Conservation (phyloP, 352 stramenopile genomes). For the Globisporangium orthogonon region DNA sequence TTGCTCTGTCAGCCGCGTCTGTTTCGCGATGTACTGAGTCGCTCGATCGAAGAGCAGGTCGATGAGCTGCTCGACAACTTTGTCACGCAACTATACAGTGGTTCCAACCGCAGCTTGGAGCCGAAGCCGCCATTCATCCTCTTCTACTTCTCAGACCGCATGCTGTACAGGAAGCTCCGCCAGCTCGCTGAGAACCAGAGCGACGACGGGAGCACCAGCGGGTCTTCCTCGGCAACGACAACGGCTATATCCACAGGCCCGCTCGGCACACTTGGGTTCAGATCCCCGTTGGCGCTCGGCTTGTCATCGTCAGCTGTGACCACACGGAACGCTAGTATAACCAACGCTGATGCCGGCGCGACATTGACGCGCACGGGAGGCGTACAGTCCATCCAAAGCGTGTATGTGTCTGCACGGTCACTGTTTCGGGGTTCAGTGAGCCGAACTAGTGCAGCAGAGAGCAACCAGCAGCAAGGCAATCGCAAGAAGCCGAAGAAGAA, state of each 20-base stretch:
- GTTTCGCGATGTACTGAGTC: slow-evolving; percentile 29
- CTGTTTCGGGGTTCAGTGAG: slow-evolving; percentile 2
- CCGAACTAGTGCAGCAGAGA: not conserved
- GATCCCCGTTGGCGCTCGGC: slow-evolving; percentile 2
- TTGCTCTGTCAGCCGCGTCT: slow-evolving; percentile 17
- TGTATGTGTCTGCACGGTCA: slow-evolving; percentile 13
- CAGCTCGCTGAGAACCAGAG: not conserved
- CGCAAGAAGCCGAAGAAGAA: slow-evolving; percentile 10
- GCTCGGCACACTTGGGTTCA: slow-evolving; percentile 2
- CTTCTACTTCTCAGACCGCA: slow-evolving; percentile 26
- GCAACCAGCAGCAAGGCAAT: not conserved
- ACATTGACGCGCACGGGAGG: not conserved
- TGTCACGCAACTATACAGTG: slow-evolving; percentile 2
- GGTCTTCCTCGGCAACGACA: not conserved
- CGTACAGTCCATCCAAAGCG: slow-evolving; percentile 3
- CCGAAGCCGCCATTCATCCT: slow-evolving; percentile 19
- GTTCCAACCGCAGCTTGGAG: slow-evolving; percentile 1
- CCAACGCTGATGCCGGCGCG: not conserved
- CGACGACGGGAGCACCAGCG: not conserved
- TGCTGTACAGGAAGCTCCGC: not conserved
- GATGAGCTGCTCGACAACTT: slow-evolving; percentile 23
- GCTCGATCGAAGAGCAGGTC: slow-evolving; percentile 29
- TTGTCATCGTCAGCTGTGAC: not conserved
- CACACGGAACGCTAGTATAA: not conserved
- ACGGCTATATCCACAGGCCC: no score